Evolutionary conservation across 495 filamentous ascomycete species (phyloP).

Genomic region (Choiromyces venosus): DNA sequence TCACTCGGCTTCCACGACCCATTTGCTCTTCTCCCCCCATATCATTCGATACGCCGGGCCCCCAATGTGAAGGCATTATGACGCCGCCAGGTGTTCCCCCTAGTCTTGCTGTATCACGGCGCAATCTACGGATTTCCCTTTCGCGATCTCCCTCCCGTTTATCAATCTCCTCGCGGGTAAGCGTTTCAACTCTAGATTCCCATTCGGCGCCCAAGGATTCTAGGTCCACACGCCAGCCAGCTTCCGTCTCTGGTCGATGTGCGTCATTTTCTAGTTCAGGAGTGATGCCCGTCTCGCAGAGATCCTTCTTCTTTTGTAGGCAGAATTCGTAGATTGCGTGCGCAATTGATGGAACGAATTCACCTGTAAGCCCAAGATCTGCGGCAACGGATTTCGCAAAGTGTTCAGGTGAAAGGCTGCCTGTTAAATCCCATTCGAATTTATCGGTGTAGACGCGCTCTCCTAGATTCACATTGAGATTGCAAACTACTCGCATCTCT

Average conservation of each 20-base stretch:
- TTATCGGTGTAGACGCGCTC: constrained; percentile 93
- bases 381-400: constrained; percentile 90
- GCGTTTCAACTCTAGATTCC: constrained; percentile 84
- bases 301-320: constrained; percentile 88
- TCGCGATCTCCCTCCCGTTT: constrained; percentile 94
- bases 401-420: constrained; percentile 84
- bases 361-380: constrained; percentile 78
- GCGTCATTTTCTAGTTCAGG: constrained; percentile 83
- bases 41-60: constrained; percentile 59
- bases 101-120: constrained; percentile 91
- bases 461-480: constrained; percentile 83
- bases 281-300: constrained; percentile 59
- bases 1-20: constrained; percentile 88
- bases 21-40: constrained; percentile 43
- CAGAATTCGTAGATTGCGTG: constrained; percentile 97
- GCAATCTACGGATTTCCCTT: constrained; percentile 74
- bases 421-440: constrained; percentile 96
- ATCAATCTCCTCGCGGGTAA: constrained; percentile 96
- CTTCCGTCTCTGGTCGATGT: constrained; percentile 61
- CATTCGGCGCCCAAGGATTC: constrained; percentile 86
- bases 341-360: constrained; percentile 90
- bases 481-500: constrained; percentile 58
- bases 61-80: constrained; percentile 53
- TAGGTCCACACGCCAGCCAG: constrained; percentile 90
- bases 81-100: constrained; percentile 55